A percentile compares a stretch with the other conserved stretches of the same genome.
Evolutionary conservation across 768 basidiomycete species (phyloP).

Genomic region (Suillus paluster): DNA sequence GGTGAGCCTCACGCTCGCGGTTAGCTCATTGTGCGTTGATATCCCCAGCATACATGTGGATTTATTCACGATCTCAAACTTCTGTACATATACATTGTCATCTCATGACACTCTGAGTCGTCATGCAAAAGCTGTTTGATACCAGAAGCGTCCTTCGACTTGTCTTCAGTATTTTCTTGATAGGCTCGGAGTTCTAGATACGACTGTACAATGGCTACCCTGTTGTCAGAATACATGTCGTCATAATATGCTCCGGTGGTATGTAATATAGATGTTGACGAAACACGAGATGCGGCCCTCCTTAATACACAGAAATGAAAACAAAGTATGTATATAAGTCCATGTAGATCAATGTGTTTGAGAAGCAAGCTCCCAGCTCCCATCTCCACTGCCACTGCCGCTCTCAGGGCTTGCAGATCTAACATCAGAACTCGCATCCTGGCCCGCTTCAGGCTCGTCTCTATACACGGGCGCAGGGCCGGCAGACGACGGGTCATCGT

Average conservation of each 20-base stretch:
- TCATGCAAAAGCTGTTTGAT: neutral
- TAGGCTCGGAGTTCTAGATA: neutral
- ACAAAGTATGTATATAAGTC: neutral
- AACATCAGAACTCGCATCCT: constrained; percentile 14
- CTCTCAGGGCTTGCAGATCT: constrained; percentile 39
- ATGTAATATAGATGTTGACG: neutral
- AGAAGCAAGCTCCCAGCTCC: constrained; percentile 79
- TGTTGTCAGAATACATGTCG: too few relatives aligned
- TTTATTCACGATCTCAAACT: neutral
- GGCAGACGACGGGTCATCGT: constrained; percentile 59
- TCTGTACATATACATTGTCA: neutral
- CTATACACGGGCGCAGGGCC: constrained; percentile 41
- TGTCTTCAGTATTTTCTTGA: too few relatives aligned
- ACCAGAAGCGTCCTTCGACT: neutral
- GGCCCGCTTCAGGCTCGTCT: constrained; percentile 55
- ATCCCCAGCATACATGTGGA: neutral
- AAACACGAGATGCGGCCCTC: neutral
- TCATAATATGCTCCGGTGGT: neutral
- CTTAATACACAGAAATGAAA: neutral
- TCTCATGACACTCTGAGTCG: neutral
- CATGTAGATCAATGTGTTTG: constrained; percentile 31
- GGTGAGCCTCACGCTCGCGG: neutral
- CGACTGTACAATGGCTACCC: constrained; percentile 36
- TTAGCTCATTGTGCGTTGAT: neutral
- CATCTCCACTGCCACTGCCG: constrained; percentile 58